Evolutionary conservation across 2,329 filamentous ascomycete species (phyloP).

Genomic region (Calonectria montana): DNA sequence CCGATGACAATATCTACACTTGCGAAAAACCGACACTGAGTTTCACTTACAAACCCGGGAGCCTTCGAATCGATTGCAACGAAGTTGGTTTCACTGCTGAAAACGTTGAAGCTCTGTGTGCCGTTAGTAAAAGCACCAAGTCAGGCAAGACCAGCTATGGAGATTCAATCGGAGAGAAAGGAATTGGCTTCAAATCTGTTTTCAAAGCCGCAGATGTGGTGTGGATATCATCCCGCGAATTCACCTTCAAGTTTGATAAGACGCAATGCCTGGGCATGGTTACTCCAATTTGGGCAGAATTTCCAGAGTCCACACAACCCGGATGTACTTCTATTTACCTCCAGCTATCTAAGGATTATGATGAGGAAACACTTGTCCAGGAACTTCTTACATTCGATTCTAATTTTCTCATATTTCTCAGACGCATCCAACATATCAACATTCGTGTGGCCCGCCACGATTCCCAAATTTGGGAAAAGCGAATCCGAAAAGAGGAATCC

Average conservation of each 20-base stretch:
- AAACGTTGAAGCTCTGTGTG: not conserved
- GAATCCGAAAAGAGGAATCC: not conserved
- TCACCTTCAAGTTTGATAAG: not conserved
- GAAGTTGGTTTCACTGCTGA: not conserved
- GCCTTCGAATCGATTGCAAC: not conserved
- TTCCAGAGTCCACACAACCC: not conserved
- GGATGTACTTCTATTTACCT: not conserved
- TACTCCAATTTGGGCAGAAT: not conserved
- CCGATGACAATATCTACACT: not conserved
- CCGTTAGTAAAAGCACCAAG: not conserved
- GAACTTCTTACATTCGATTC: not conserved
- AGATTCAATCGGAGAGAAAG: not conserved
- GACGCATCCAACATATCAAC: not conserved
- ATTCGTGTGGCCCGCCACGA: not conserved
- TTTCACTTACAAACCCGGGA: not conserved
- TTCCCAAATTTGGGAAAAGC: not conserved
- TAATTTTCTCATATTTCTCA: not conserved
- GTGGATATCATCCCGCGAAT: not conserved
- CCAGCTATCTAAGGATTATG: not conserved
- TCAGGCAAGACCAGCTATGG: not conserved
- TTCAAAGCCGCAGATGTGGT: not conserved
- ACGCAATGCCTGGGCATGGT: not conserved
- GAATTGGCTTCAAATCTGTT: not conserved
- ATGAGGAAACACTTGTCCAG: not conserved
- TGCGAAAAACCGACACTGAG: not conserved